Evolutionary conservation across 2,329 filamentous ascomycete genomes (phyloP), one percentile per base, ranked within the genome.

Genomic region (Cladosporium sp.): DNA sequence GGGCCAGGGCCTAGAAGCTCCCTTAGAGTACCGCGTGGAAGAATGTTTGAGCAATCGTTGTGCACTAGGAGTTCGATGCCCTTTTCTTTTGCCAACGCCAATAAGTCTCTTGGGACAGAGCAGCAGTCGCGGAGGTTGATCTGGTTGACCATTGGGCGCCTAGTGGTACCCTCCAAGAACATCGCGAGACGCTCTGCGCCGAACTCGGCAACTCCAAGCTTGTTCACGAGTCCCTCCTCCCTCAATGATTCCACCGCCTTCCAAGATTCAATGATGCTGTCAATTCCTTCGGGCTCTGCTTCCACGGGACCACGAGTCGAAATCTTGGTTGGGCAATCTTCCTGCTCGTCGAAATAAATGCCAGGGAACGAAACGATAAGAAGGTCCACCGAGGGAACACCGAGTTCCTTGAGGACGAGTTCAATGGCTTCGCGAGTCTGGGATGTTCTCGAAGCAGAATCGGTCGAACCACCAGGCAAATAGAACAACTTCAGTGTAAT

Each of bases 81-180:
- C 66, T 90, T 78, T 58, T 85, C 77, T 69, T 89, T 91, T n/a
- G 92, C 92, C 62, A 95, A 85, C 63, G 86, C 73, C 54, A 90
- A 84, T 57, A 98, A 78, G 10, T 89, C 86, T 63, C 90, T 91
- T 8, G 93, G 93, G 41, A 97, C 93, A 43, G 90, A 92, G 72
- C 93, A 98, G 75, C 92, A 97, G 71, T 97, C 89, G 62, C 88
- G 85, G 46, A 95, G 82, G 68, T 97, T 97, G 77, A 98, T 95
- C 77, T 98, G 93, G 70, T 97, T 84, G 38, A 97, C 92, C 16
- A 82, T 80, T 0, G 93, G 93, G 60, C 81, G 81, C 55, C 95
- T 76, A 38, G 75, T 77, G 18, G 88, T 86, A 56, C 82, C 77
- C 40, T 82, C 77, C 22, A 97, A 74, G 63, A 98, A 91, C 11